Base-by-base conservation (phyloP, 1,284 basidiomycete genomes). In the Ceratobasidium theobromae region DNA sequence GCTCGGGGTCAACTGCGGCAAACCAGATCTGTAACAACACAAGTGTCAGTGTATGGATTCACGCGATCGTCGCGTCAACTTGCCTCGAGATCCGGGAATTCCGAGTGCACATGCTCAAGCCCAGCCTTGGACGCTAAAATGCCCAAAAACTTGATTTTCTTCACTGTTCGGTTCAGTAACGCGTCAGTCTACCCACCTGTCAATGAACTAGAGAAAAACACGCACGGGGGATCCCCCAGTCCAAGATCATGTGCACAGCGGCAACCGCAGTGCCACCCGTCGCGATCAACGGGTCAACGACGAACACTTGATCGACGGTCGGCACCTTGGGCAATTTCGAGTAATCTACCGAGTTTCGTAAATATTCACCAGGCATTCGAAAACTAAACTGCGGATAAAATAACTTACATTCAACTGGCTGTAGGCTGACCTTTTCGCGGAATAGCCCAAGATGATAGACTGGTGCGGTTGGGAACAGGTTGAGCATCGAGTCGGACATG, bases 261-360 rank as follows among this genome's bases (percentile, higher is more conserved):
- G 94, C 93, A 68, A 86, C 83, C 4, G 91, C 93, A 2, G 95
- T 97, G n/a, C 92, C 91, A 68, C 95, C 95, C 0, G 95, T 98
- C 0, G 95, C 95, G 72, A 98, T 89, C 45, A 98, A 78, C 2
- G 95, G 92, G 72, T 98, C 95, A 43, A 98, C 82, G 40, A 98
- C 79, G 77, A 87, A 92, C 28, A 95, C 88, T 51, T 85, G 78
- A 73, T 97, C 94, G 4, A 95, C 85, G 0, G 88, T 87, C 0
- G 89, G 86, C 16, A 79, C 78, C 30, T 84, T 78, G 5, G 95
- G 95, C 11, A 98, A 83, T 78, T 96, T 96, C 68, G 93, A 95
- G 77, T 95, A 95, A 77, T 97, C 94, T 89, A 49, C 18, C n/a
- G 23, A 46, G 4, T 16, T 40, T 41, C 4, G 46, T 23, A 23